These are phyloP conservation scores for Sechiopsis laciniata DNA, from an alignment of 306 rosid species.

Conservation along the genomic window DNA sequence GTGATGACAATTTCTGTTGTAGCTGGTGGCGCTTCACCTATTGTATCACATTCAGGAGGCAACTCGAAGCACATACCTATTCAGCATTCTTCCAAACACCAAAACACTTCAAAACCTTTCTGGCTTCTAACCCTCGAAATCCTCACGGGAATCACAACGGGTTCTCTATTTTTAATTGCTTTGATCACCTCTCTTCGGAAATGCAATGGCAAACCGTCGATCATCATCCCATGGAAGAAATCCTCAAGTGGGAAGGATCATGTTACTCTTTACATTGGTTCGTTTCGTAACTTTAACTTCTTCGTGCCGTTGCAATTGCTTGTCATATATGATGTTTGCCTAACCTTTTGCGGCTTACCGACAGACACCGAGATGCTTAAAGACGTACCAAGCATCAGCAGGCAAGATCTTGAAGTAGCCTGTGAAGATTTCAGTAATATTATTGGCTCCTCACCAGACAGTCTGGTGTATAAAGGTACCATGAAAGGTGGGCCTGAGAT, in stretches of 20 bases:
- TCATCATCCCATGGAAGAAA: constrained; percentile 87
- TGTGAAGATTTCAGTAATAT: constrained; percentile 99
- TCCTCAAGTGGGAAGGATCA: constrained; percentile 69
- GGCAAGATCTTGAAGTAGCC: constrained; percentile 95
- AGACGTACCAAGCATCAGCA: constrained; percentile 63
- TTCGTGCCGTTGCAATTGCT: background rate
- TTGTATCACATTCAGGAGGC: constrained; percentile 47
- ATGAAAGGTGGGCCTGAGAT: constrained; percentile 91
- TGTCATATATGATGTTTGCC: constrained; percentile 10
- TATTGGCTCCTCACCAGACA: constrained; percentile 95
- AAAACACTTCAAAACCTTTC: constrained; percentile 48
- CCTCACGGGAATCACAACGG: constrained; percentile 65
- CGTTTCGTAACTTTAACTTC: constrained; percentile 22
- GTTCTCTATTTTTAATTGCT: constrained; percentile 61
- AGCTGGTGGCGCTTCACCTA: constrained; percentile 61
- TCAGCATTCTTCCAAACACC: constrained; percentile 42
- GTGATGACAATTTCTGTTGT: constrained; percentile 17
- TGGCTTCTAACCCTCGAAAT: constrained; percentile 89
- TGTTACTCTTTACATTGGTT: constrained; percentile 53
- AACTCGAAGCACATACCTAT: constrained; percentile 31
- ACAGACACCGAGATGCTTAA: constrained; percentile 79
- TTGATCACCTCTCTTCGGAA: constrained; percentile 53
- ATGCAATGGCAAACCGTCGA: constrained; percentile 66
- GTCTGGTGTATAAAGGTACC: constrained; percentile 89
- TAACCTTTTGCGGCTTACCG: constrained; percentile 24